These are phyloP conservation scores for Pyrrhoderma lamaoense DNA, from an alignment of 1,284 basidiomycete species.

Conservation along the genomic window DNA sequence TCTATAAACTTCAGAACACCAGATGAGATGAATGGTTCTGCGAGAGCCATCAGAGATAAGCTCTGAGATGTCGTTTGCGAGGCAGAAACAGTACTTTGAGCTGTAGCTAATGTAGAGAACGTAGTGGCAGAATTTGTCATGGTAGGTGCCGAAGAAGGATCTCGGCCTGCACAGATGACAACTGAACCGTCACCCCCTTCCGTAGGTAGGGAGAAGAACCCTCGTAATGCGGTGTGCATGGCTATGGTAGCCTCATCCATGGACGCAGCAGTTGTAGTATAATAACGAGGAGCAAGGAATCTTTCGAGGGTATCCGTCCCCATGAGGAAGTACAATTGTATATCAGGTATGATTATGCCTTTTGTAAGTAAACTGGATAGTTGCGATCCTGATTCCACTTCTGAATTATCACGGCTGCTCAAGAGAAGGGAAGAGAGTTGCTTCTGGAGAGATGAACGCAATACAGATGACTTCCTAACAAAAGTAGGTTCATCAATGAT, in stretches of 20 bases:
- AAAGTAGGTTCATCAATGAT: constrained; percentile 87
- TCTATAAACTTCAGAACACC: constrained; percentile 53
- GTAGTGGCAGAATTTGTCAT: neutral
- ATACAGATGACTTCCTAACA: constrained; percentile 68
- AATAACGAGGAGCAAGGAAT: constrained; percentile 78
- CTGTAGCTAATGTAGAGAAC: constrained; percentile 20
- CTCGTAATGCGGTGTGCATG: constrained; percentile 51
- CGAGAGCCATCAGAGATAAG: constrained; percentile 27
- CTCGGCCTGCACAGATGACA: constrained; percentile 61
- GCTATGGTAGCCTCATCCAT: constrained; percentile 22
- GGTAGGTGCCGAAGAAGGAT: constrained; percentile 28
- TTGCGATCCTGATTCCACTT: no score
- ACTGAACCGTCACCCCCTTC: constrained; percentile 55
- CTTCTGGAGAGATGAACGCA: constrained; percentile 44
- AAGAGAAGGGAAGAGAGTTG: constrained; percentile 5
- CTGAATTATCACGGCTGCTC: constrained; percentile 5
- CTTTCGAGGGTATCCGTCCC: constrained; percentile 88
- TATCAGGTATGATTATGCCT: constrained; percentile 17
- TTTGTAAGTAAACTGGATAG: no score
- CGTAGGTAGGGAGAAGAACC: constrained; percentile 49
- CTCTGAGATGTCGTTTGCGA: no score
- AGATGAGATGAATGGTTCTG: constrained; percentile 44
- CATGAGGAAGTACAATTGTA: constrained; percentile 61
- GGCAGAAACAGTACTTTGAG: constrained; percentile 26
- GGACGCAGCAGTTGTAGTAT: constrained; percentile 31